These are phyloP conservation scores for Leucaena leucocephala DNA, from an alignment of 306 rosid genomes.

Conservation along the genomic window DNA sequence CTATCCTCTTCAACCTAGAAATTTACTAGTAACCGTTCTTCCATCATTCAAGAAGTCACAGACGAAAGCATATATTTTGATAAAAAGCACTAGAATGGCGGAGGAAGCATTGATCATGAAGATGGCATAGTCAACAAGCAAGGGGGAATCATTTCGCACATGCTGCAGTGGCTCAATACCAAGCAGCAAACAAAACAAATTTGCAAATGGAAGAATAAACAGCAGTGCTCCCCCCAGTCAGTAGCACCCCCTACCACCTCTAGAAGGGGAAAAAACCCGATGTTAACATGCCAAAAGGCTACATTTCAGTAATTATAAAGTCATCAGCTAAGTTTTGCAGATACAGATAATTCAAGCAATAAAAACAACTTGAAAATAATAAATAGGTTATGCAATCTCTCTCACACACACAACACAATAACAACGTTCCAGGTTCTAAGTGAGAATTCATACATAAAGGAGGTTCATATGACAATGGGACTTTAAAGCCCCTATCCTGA, in stretches of 20 bases:
- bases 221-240: background rate
- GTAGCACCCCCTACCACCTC: background rate
- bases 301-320: background rate
- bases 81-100: background rate
- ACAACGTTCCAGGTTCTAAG: constrained; percentile 6
- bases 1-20: no score
- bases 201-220: background rate
- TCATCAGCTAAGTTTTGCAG: background rate
- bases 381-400: background rate
- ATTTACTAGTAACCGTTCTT: background rate
- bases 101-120: background rate
- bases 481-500: background rate
- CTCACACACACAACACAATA: background rate
- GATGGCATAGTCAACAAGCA: background rate
- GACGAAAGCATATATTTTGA: background rate
- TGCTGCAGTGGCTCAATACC: background rate
- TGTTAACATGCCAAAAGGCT: background rate
- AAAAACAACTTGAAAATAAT: background rate
- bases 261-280: background rate
- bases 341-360: background rate
- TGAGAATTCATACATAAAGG: background rate
- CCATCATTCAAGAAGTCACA: constrained; percentile 10
- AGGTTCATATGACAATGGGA: background rate
- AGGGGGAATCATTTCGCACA: background rate
- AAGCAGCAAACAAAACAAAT: background rate